phyloP scores from a whole-genome alignment of 805 yeast species.

The Starmerella floricola region DNA sequence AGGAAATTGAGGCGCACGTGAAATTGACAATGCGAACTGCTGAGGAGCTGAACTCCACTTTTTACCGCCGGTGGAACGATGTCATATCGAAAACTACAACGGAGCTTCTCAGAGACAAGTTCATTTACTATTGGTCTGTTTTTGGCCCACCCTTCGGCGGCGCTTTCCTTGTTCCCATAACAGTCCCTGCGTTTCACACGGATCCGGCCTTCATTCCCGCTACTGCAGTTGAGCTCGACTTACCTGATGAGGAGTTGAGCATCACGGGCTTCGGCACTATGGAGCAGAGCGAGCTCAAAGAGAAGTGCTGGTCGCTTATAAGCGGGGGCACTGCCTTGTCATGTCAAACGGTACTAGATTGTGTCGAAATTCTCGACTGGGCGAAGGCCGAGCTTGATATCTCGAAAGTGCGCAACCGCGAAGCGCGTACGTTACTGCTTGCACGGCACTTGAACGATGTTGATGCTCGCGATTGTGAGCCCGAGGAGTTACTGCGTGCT shows the following conservation, averaged over 20 bases:
- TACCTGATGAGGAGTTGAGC: not conserved
- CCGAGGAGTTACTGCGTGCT: not conserved
- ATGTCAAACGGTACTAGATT: not conserved
- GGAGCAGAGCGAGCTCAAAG: not conserved
- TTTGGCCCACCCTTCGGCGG: not conserved
- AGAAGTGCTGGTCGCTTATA: not conserved
- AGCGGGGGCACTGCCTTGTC: not conserved
- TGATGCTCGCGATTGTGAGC: not conserved
- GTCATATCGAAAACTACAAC: not conserved
- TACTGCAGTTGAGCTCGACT: not conserved
- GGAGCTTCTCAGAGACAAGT: constrained; percentile 1
- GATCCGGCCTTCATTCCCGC: not conserved
- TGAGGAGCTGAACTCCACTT: not conserved
- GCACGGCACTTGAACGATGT: too few species aligned
- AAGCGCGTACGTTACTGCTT: not conserved
- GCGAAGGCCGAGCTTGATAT: not conserved
- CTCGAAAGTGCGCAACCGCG: not conserved
- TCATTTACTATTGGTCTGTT: not conserved
- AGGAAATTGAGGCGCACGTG: not conserved
- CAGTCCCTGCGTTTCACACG: not conserved
- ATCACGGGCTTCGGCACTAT: not conserved
- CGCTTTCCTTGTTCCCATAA: not conserved
- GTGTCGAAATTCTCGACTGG: not conserved
- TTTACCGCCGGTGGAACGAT: not conserved
- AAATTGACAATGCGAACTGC: not conserved